These are phyloP conservation scores for Lactarius hengduanensis DNA, from an alignment of 768 basidiomycete species.

Conservation along the genomic window DNA sequence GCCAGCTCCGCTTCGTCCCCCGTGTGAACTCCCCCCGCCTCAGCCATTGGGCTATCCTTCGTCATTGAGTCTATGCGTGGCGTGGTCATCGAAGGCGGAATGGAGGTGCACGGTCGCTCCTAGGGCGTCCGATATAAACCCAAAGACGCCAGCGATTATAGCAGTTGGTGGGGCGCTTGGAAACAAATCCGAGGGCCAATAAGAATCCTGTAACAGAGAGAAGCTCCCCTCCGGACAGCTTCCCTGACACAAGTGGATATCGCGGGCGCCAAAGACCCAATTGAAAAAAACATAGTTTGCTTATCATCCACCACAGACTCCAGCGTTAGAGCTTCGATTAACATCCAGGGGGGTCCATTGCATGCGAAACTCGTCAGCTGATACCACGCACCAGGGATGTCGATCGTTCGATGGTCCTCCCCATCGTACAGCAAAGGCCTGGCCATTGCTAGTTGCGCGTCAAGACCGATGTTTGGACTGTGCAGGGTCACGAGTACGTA, in stretches of 20 bases:
- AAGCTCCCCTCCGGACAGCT: not conserved
- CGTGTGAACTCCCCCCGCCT: slow-evolving; percentile 15
- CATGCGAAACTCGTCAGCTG: not conserved
- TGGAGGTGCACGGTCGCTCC: not conserved
- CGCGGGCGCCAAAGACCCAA: not conserved
- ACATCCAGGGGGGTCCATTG: not conserved
- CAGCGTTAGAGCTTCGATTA: not conserved
- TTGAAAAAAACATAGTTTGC: not conserved
- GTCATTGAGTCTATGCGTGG: not conserved
- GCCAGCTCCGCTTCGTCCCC: slow-evolving; percentile 62
- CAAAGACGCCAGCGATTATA: not conserved
- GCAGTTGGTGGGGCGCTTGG: not conserved
- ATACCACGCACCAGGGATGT: not conserved
- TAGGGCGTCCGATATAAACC: not conserved
- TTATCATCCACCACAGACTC: not conserved
- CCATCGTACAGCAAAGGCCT: not conserved
- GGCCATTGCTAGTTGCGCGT: not conserved
- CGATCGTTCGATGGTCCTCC: not conserved
- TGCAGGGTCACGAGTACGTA: not conserved
- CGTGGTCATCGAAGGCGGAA: not conserved
- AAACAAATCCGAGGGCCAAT: not conserved
- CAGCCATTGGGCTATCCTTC: not conserved
- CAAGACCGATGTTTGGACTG: not conserved
- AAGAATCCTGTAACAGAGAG: not conserved
- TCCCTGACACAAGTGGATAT: not conserved